Evolutionary conservation across 148 eudicot species (phyloP).

Genomic region (Drosera capensis): DNA sequence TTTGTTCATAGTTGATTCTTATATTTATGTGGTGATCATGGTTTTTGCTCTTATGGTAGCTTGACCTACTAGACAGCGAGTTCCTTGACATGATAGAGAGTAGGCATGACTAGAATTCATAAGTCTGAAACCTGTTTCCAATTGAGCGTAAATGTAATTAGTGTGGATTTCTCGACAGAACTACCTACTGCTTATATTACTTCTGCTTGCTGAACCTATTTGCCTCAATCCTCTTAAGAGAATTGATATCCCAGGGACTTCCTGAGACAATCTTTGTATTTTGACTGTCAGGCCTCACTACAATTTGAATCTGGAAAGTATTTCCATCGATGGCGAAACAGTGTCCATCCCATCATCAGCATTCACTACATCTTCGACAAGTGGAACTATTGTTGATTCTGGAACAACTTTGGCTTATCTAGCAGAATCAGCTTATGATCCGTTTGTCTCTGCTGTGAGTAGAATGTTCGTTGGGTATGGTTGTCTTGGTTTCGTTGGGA

Average conservation of each 20-base stretch:
- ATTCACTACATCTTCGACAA: slow-evolving; percentile 47
- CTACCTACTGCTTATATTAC: too few relatives aligned
- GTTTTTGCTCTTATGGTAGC: too few relatives aligned
- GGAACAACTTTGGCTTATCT: slow-evolving; percentile 94
- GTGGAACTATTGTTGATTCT: slow-evolving; percentile 86
- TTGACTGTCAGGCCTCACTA: slow-evolving; percentile 74
- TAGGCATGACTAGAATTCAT: too few relatives aligned
- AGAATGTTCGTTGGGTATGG: not conserved
- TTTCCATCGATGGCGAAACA: slow-evolving; percentile 62
- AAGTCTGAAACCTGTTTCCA: too few relatives aligned
- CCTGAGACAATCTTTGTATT: not conserved
- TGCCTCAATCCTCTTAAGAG: not conserved
- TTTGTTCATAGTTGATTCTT: too few relatives aligned
- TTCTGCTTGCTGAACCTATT: not conserved
- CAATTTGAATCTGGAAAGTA: slow-evolving; percentile 71
- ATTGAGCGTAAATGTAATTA: too few relatives aligned
- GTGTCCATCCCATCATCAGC: slow-evolving; percentile 51
- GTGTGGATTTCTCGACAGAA: too few relatives aligned
- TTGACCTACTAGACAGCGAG: too few relatives aligned
- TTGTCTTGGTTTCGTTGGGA: not conserved
- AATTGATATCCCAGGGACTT: not conserved
- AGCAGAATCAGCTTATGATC: slow-evolving; percentile 78
- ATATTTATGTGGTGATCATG: too few relatives aligned
- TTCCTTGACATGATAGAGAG: too few relatives aligned
- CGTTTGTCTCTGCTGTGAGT: slow-evolving; percentile 74